Conservation (phyloP, 768 basidiomycete species). For the Amanita molliuscula region DNA sequence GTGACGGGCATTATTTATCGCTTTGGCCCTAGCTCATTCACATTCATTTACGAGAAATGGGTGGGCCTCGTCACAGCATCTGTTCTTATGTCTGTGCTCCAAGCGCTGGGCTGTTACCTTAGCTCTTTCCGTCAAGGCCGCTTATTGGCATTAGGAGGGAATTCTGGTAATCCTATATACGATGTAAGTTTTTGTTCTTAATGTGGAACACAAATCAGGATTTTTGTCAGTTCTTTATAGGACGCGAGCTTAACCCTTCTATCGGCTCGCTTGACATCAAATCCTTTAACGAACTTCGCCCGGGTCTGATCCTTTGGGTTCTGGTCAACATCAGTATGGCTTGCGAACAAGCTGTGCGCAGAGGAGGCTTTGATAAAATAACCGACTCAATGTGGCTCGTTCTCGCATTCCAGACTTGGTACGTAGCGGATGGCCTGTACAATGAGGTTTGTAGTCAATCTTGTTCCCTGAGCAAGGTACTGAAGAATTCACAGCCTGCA, state of each 20-base stretch:
- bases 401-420: conserved; percentile 75
- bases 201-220: conserved; percentile 1
- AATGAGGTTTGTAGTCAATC: conserved; percentile 56
- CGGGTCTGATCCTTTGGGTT: conserved; percentile 87
- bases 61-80: conserved; percentile 81
- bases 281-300: conserved; percentile 79
- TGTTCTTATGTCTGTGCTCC: conserved; percentile 64
- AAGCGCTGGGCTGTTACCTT: conserved; percentile 62
- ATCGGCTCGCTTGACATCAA: conserved; percentile 59
- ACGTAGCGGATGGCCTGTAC: conserved; percentile 79
- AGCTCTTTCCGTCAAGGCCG: conserved; percentile 59
- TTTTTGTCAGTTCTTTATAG: conserved; percentile 72
- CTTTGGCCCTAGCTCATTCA: conserved; percentile 71
- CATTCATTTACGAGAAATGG: conserved; percentile 89
- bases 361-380: conserved; percentile 51
- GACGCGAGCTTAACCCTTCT: conserved; percentile 88
- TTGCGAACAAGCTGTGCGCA: conserved; percentile 80
- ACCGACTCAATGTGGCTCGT: conserved; percentile 94
- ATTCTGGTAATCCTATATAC: conserved; percentile 78
- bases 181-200: conserved; percentile 47
- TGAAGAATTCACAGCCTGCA: conserved; percentile 43
- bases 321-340: conserved; percentile 85
- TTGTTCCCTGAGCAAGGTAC: not conserved
- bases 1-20: conserved; percentile 58
- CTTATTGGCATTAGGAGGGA: conserved; percentile 87